Base-by-base conservation (phyloP, 164 flowering plant genomes). In the Hamamelis virginiana region DNA sequence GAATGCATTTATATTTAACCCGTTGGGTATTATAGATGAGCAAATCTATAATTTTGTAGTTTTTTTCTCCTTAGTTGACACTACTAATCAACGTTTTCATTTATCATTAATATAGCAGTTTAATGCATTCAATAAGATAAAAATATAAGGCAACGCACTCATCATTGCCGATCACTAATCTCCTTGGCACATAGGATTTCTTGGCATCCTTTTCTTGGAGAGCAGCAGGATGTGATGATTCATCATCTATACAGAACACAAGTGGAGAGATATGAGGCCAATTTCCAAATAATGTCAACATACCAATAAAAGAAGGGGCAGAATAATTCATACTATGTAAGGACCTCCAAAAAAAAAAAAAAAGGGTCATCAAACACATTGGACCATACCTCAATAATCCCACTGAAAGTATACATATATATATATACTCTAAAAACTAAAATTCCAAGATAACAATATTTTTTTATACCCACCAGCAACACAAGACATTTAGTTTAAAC, bases 151-250 rank as follows among this genome's bases (percentile, higher is more conserved):
- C 47, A 68, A 82, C 97, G 71, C 93, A 96, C 99, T 91, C 94
- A 73, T 93, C 81, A 80, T 86, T 87, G 67, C 97, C 98, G 52
- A 91, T 93, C 56, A 87, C 71, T 74, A 89, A 78, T 82, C 97
- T 87, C 78, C 82, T 84, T 58, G 98, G 98, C 53, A 90, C 72
- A 77, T 83, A 89, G 51, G 82, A 72, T 70, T 69, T 86, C 77
- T 76, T 84, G 53, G 64, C 73, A 51, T 68, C 69, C 52, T 79
- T 81, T 58, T 72, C 84, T 43, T 74, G 72, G 26, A 41, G 59
- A 76, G 69, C 75, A 41, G 70, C 74, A 43, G 81, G 25, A 53
- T 69, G 16, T 59, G 91, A 60, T 65, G 83, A 70, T 64, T 83
- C 79, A 61, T 85, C 89, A 73, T 87, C 94, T 86, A 68, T 45